These are phyloP conservation scores for Allantophomopsis lycopodina DNA, from an alignment of 2,329 filamentous ascomycete genomes.

Conservation along the genomic window DNA sequence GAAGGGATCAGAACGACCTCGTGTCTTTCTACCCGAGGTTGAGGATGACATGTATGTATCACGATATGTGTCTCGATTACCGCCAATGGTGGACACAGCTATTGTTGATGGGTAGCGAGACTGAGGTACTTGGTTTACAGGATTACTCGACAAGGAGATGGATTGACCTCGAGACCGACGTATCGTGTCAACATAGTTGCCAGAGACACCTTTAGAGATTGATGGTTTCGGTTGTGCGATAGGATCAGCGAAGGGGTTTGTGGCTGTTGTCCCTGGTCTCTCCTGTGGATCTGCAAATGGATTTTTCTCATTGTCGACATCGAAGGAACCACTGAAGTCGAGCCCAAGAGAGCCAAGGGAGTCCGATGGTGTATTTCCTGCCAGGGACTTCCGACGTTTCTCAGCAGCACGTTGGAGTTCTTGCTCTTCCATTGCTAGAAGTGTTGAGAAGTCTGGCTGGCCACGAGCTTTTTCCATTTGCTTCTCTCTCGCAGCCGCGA, in stretches of 20 bases:
- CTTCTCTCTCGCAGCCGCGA: background rate
- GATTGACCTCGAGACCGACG: background rate
- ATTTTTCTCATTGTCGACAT: constrained; percentile 3
- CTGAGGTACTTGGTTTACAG: background rate
- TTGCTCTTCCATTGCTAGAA: background rate
- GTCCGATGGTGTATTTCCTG: background rate
- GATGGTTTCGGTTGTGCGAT: background rate
- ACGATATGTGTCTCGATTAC: constrained; percentile 15
- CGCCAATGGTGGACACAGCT: constrained; percentile 8
- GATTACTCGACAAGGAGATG: constrained; percentile 5
- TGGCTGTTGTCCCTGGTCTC: background rate
- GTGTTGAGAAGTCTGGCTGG: background rate
- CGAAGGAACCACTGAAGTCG: constrained; percentile 6
- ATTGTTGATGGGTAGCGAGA: constrained; percentile 15
- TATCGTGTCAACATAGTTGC: background rate
- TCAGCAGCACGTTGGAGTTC: background rate
- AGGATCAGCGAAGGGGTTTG: background rate
- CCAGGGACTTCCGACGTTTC: background rate
- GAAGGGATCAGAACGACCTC: constrained; percentile 50
- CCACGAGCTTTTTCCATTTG: background rate
- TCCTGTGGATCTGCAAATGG: constrained; percentile 9
- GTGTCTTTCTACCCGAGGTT: constrained; percentile 32
- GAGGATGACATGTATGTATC: constrained; percentile 25
- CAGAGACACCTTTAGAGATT: background rate
- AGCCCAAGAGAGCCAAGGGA: background rate